Evolutionary conservation across 2,329 filamentous ascomycete genomes (phyloP).

Genomic region (Fusarium foetens): DNA sequence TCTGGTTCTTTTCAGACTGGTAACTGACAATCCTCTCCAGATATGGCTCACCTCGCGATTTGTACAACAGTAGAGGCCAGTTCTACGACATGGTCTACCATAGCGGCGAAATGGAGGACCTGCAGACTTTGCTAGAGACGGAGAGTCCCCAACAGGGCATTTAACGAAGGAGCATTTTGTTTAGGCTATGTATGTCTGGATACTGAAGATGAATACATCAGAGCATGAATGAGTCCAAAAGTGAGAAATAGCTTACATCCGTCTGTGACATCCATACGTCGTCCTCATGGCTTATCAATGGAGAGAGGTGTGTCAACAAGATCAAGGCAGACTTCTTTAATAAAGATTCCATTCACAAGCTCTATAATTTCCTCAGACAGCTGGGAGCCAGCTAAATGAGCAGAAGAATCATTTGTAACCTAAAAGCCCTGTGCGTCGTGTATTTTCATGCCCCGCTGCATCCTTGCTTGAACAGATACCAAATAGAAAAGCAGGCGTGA

Average conservation of each 20-base stretch:
- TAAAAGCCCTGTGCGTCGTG: conserved; percentile 34
- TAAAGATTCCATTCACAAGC: conserved; percentile 5
- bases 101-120: conserved; percentile 62
- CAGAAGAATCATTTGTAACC: conserved; percentile 6
- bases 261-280: not conserved
- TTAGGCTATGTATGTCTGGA: not conserved
- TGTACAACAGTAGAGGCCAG: conserved; percentile 57
- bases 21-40: conserved; percentile 41
- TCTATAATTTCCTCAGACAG: conserved; percentile 20
- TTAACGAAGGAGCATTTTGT: not conserved
- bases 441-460: conserved; percentile 43
- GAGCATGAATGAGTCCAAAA: not conserved
- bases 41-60: conserved; percentile 57
- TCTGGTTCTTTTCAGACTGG: not conserved
- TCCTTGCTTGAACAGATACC: conserved; percentile 25
- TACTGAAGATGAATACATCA: not conserved
- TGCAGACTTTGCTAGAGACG: conserved; percentile 50
- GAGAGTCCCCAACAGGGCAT: not conserved
- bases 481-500: conserved; percentile 33
- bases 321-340: not conserved
- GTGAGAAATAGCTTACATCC: not conserved
- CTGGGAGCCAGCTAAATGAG: not conserved
- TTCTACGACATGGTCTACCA: conserved; percentile 67
- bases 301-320: not conserved
- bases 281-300: not conserved